Conservation (phyloP, 345 rosid genomes). For the Hibiscus syriacus region DNA sequence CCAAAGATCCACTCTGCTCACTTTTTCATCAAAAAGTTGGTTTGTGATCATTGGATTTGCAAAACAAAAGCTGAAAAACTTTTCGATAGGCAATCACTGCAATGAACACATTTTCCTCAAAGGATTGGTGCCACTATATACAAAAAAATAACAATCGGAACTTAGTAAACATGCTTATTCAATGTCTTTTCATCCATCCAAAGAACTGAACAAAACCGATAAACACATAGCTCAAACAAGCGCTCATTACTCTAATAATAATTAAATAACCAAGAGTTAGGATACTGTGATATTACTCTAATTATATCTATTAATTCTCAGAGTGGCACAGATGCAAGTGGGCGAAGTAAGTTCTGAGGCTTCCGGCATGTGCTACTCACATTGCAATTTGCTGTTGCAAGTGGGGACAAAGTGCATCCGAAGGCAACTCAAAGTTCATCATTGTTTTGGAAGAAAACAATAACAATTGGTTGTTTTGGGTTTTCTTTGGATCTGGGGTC, state of each 20-base stretch:
- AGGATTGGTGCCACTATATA: background rate
- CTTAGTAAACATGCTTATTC: no score
- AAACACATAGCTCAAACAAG: background rate
- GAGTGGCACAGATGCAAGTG: constrained; percentile 9
- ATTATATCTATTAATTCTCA: background rate
- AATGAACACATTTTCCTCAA: background rate
- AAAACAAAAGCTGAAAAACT: background rate
- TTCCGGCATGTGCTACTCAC: constrained; percentile 11
- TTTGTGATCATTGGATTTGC: background rate
- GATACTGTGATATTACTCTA: background rate
- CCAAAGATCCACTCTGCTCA: no score
- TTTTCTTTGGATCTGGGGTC: constrained; percentile 8
- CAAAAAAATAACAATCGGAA: constrained; percentile 2
- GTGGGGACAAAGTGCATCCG: constrained; percentile 37
- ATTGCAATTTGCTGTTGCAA: background rate
- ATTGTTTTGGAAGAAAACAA: constrained; percentile 5
- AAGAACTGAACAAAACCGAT: background rate
- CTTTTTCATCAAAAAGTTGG: no score
- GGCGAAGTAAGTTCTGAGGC: constrained; percentile 10
- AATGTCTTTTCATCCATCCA: no score
- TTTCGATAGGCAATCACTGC: background rate
- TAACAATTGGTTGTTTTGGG: constrained; percentile 2
- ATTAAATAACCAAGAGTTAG: background rate
- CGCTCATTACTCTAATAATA: background rate
- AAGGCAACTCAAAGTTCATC: constrained; percentile 23